Percentiles rank a stretch among this genome's conserved stretches.
Conservation (phyloP, 768 basidiomycete genomes). For the Amanita muscaria region DNA sequence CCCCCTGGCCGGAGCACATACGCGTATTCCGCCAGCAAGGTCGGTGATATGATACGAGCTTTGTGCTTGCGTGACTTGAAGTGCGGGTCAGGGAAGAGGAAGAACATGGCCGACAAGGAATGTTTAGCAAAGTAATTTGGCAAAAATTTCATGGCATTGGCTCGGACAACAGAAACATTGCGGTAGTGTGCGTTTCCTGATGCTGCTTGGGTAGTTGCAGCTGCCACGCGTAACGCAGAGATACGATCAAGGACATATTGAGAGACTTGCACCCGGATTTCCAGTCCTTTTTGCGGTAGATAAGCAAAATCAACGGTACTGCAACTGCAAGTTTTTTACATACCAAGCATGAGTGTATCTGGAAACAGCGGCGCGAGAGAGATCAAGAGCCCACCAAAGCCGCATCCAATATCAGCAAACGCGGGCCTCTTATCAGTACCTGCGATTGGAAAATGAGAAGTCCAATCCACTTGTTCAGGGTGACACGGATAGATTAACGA, state of each 20-base stretch:
- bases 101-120: conserved; percentile 89
- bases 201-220: conserved; percentile 21
- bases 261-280: conserved; percentile 94
- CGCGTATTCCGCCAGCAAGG: conserved; percentile 96
- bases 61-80: conserved; percentile 99
- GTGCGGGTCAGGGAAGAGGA: conserved; percentile 98
- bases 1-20: conserved; percentile 91
- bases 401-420: conserved; percentile 96
- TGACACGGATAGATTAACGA: conserved; percentile 77
- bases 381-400: conserved; percentile 91
- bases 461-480: conserved; percentile 76
- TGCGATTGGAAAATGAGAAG: conserved; percentile 65
- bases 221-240: conserved; percentile 73
- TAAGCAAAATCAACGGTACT: background rate
- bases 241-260: conserved; percentile 96
- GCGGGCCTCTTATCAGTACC: conserved; percentile 62
- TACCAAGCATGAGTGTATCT: conserved; percentile 89
- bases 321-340: conserved; percentile 17
- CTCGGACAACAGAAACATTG: conserved; percentile 90
- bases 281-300: conserved; percentile 58
- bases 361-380: conserved; percentile 86
- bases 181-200: conserved; percentile 45
- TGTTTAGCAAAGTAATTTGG: conserved; percentile 92
- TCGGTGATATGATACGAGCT: conserved; percentile 95
- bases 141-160: conserved; percentile 98